A percentile compares a stretch with the other conserved stretches of the same genome.
These are phyloP conservation scores for Arthromyces matolae DNA, from an alignment of 768 basidiomycete genomes.

Conservation along the genomic window DNA sequence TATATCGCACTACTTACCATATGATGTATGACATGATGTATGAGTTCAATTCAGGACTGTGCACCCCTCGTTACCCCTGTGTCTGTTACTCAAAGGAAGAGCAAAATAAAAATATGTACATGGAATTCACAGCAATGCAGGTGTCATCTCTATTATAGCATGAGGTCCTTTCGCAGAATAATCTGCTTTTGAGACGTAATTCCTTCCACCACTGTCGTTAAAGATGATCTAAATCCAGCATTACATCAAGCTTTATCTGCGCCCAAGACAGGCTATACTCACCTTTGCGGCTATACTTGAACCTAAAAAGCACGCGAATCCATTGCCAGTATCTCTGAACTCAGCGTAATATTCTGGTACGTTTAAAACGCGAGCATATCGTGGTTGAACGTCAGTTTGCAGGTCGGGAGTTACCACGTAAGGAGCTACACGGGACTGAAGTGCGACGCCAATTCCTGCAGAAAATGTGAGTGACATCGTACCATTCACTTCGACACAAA, in stretches of 20 bases:
- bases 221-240: constrained; percentile 59
- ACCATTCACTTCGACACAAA: background rate
- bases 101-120: background rate
- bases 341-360: constrained; percentile 91
- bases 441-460: constrained; percentile 59
- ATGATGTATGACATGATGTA: constrained; percentile 9
- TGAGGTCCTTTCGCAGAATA: constrained; percentile 72
- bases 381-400: constrained; percentile 70
- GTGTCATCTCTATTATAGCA: constrained; percentile 72
- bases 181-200: constrained; percentile 76
- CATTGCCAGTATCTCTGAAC: constrained; percentile 82
- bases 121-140: constrained; percentile 54
- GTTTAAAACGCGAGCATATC: constrained; percentile 53
- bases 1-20: background rate
- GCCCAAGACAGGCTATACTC: constrained; percentile 1
- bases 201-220: constrained; percentile 61
- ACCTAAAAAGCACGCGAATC: constrained; percentile 77
- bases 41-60: constrained; percentile 7
- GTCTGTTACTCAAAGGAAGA: background rate
- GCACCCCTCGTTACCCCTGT: too few relatives aligned
- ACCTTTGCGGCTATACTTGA: constrained; percentile 86
- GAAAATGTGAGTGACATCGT: background rate
- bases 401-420: constrained; percentile 62
- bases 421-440: constrained; percentile 67
- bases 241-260: background rate